Evolutionary conservation across 371 early-diverging fungal species (phyloP), one percentile per base, ranked within the genome.

Genomic region (Vairimorpha ceranae): DNA sequence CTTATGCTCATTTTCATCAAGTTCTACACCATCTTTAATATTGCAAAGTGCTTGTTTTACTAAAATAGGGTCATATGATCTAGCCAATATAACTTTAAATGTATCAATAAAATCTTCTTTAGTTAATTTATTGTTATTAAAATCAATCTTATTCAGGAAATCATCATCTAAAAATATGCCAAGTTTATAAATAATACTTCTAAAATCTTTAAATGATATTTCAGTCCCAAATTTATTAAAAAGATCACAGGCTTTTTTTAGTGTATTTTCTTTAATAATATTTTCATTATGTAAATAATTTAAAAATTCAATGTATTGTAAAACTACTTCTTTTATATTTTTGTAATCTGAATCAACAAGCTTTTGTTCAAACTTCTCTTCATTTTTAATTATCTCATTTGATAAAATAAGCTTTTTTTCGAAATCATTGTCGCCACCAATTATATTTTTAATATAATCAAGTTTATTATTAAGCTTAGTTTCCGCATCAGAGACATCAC

Each of bases 71-170:
- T 61, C 61, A 35, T 35, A 61, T 8, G 15, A 2, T 8, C 25
- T 30, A 1, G 14, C 35, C 35, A 36, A 35, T 23, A 61, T 3
- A 21, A 35, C 15, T 61, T 36, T 61, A 1, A 61, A 19, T 2
- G 14, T 61, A 61, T 61, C 61, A 35, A 35, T 61, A 61, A 61
- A 61, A 2, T 3, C 14, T 61, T 61, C 61, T 54, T 17, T 54
- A 54, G 21, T 54, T 3, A 54, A 15, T 4, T 25, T 6, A 35
- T 35, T n/a, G 14, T 32, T 32, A 29, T 56, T 32, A 32, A 25
- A 4, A 56, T 56, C 19, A 3, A 56, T 7, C 4, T 4, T 35
- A 61, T n/a, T 19, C 3, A 61, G 1, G 35, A 61, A 12, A 14
- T 17, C 3, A 32, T 61, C 61, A 61, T 61, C 61, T 2, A 61